Evolutionary conservation across 2,329 filamentous ascomycete genomes (phyloP).

Genomic region (Ascochyta fabae): DNA sequence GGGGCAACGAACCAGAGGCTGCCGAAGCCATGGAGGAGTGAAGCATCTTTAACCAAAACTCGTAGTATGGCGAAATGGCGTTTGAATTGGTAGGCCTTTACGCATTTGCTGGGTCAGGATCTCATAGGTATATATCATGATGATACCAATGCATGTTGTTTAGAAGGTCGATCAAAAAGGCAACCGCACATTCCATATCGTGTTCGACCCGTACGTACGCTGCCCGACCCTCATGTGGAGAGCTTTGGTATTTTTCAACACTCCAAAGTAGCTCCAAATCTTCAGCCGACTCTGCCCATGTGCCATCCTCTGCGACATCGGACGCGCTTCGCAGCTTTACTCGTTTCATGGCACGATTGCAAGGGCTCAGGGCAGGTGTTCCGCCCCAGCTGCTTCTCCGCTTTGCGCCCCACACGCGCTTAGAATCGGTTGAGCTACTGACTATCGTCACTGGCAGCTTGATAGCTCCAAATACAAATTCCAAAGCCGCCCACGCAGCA

Average conservation of each 20-base stretch:
- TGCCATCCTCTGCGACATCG: conserved; percentile 28
- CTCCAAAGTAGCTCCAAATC: conserved; percentile 1
- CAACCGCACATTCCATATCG: not conserved
- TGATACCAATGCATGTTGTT: conserved; percentile 23
- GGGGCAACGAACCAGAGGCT: conserved; percentile 68
- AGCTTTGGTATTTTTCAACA: not conserved
- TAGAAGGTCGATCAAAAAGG: not conserved
- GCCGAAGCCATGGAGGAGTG: conserved; percentile 47
- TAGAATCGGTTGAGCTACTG: conserved; percentile 31
- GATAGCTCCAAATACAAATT: conserved; percentile 33
- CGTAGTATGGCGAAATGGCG: conserved; percentile 18
- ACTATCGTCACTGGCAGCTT: conserved; percentile 24
- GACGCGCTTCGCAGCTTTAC: conserved; percentile 7
- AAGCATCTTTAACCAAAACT: conserved; percentile 1
- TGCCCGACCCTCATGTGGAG: conserved; percentile 1
- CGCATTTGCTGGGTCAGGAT: conserved; percentile 16
- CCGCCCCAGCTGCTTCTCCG: conserved; percentile 14
- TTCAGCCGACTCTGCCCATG: conserved; percentile 30
- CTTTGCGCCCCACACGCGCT: conserved; percentile 30
- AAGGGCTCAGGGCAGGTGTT: conserved; percentile 14
- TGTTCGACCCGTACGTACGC: not conserved
- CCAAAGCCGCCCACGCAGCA: conserved; percentile 12
- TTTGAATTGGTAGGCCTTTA: conserved; percentile 9
- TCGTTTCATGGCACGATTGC: conserved; percentile 7
- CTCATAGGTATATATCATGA: conserved; percentile 21